A percentile compares a stretch with the other conserved stretches of the same genome.
Evolutionary conservation across 495 filamentous ascomycete genomes (phyloP).

Genomic region (Talaromyces ruber): DNA sequence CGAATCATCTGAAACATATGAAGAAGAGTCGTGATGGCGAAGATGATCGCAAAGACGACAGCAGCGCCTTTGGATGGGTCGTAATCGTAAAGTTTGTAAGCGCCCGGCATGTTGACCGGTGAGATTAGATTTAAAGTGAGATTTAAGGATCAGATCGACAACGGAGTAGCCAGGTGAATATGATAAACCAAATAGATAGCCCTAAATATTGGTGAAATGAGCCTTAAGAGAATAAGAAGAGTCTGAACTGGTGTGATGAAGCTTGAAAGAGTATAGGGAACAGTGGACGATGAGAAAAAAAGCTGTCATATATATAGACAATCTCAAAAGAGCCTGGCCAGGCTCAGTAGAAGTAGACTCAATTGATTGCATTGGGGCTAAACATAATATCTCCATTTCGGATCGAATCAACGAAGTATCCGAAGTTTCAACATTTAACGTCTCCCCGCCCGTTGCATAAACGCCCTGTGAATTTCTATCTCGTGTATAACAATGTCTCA

Average conservation of each 20-base stretch:
- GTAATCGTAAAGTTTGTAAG: constrained; percentile 13
- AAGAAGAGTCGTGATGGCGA: constrained; percentile 31
- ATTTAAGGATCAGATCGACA: background rate
- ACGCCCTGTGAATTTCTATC: background rate
- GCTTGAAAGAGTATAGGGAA: background rate
- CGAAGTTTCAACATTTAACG: background rate
- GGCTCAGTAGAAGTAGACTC: background rate
- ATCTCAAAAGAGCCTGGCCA: background rate
- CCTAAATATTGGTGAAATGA: background rate
- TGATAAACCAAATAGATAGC: background rate
- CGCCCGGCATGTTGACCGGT: constrained; percentile 2
- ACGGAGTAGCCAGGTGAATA: background rate
- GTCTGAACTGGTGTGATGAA: background rate
- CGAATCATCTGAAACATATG: constrained; percentile 42
- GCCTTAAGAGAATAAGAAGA: background rate
- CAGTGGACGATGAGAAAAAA: background rate
- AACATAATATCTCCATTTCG: background rate
- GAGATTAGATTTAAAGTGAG: background rate
- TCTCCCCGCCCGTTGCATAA: background rate
- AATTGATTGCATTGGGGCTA: background rate
- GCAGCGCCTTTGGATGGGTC: constrained; percentile 41
- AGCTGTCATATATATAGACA: background rate
- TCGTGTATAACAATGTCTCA: background rate
- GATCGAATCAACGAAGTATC: background rate
- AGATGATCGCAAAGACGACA: constrained; percentile 41